Percentiles rank a stretch among this genome's conserved stretches.
Evolutionary conservation across 306 rosid species (phyloP).

Genomic region (Acmispon strigosus): DNA sequence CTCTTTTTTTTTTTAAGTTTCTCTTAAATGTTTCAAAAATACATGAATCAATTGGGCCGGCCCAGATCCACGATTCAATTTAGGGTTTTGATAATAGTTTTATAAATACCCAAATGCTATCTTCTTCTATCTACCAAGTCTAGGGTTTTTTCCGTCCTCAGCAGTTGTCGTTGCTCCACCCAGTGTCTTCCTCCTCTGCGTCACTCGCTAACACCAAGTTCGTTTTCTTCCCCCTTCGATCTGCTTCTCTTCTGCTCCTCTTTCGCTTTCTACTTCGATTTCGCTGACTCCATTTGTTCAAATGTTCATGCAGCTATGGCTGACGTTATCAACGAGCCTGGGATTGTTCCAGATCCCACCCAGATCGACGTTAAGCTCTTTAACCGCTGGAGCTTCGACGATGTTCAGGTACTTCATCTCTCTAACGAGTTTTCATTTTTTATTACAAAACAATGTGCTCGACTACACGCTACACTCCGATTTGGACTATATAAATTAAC

Average conservation of each 20-base stretch:
- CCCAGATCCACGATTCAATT: neutral
- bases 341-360: slow-evolving; percentile 19
- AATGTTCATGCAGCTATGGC: slow-evolving; percentile 25
- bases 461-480: neutral
- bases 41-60: neutral
- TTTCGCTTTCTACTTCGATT: neutral
- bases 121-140: no score
- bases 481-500: neutral
- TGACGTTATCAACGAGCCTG: neutral
- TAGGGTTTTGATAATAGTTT: neutral
- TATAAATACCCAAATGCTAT: neutral
- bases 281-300: neutral
- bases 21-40: no score
- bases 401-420: slow-evolving; percentile 32
- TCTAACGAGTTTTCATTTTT: neutral
- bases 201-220: neutral
- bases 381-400: slow-evolving; percentile 69
- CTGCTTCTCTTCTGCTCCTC: neutral
- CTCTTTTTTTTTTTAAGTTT: no score
- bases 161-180: no score
- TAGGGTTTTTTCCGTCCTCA: neutral
- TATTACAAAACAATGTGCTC: neutral
- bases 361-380: slow-evolving; percentile 60
- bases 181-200: no score
- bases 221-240: neutral